Conservation (phyloP, 202 grass and related monocot species). For the Setaria italica region DNA sequence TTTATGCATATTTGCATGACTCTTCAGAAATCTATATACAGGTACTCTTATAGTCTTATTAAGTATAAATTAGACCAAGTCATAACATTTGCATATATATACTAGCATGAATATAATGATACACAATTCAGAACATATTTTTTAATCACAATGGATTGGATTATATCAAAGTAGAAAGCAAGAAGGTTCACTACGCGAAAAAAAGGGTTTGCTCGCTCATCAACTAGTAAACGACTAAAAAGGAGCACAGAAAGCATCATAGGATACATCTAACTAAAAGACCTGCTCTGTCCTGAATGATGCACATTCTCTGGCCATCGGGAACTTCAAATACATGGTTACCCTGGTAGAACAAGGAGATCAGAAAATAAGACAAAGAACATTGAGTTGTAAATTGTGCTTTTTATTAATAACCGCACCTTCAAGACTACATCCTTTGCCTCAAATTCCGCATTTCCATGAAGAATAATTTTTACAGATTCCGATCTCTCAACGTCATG, state of each 20-base stretch:
- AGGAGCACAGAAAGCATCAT: neutral
- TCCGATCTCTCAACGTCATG: slow-evolving; percentile 92
- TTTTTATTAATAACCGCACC: slow-evolving; percentile 53
- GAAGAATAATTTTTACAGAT: slow-evolving; percentile 82
- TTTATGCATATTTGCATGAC: neutral
- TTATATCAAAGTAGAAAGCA: neutral
- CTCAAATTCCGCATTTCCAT: slow-evolving; percentile 98
- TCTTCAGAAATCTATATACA: neutral
- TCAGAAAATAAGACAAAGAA: slow-evolving; percentile 28
- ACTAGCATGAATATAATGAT: slow-evolving; percentile 14
- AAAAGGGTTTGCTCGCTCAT: neutral
- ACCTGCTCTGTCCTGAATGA: slow-evolving; percentile 67
- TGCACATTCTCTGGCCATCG: slow-evolving; percentile 74
- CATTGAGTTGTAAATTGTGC: neutral
- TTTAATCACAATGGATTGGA: neutral
- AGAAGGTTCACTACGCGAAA: neutral
- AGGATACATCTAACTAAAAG: slow-evolving; percentile 13
- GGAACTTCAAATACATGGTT: slow-evolving; percentile 90
- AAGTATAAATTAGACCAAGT: neutral
- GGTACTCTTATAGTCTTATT: neutral
- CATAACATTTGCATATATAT: neutral
- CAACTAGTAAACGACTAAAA: neutral
- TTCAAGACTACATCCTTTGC: slow-evolving; percentile 75
- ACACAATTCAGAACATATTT: slow-evolving; percentile 8
- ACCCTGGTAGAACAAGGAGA: slow-evolving; percentile 62